phyloP scores from a whole-genome alignment of 176 grass and related monocot genomes.

The Dendrocalamus sinicus region DNA sequence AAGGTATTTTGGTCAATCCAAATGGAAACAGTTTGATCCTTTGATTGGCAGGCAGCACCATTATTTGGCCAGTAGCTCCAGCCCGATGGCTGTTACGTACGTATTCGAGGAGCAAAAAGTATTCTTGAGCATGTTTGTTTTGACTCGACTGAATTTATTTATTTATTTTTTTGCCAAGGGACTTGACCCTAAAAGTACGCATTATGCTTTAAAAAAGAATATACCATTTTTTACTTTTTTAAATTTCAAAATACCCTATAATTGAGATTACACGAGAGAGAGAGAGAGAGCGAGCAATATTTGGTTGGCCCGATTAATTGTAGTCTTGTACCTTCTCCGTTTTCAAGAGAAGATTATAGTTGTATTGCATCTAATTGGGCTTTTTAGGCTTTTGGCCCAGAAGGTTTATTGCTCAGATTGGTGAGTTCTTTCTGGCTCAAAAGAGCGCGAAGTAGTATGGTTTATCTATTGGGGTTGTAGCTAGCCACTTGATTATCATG shows the following conservation, averaged over 20 bases:
- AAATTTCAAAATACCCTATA: background rate
- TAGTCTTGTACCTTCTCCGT: background rate
- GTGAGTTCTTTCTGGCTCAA: background rate
- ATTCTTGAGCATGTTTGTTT: background rate
- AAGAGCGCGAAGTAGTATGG: background rate
- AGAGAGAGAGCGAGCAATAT: background rate
- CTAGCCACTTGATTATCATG: background rate
- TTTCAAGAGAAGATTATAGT: background rate
- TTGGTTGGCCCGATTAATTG: background rate
- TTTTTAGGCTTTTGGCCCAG: background rate
- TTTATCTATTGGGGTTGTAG: background rate
- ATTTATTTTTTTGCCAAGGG: background rate
- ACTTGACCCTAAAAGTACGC: background rate
- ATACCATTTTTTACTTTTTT: background rate
- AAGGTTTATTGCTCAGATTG: background rate
- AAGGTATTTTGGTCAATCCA: background rate
- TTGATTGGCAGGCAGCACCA: no score
- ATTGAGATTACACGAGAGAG: background rate
- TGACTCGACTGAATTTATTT: background rate
- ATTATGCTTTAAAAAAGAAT: background rate
- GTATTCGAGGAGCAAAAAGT: background rate
- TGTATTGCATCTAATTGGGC: conserved; percentile 11
- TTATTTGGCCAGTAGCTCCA: background rate
- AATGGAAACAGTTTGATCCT: no score
- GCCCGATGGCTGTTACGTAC: no score